A percentile compares a stretch with the other conserved stretches of the same genome.
Evolutionary conservation across 2,329 filamentous ascomycete species (phyloP).

Genomic region (Colletotrichum chlorophyti): DNA sequence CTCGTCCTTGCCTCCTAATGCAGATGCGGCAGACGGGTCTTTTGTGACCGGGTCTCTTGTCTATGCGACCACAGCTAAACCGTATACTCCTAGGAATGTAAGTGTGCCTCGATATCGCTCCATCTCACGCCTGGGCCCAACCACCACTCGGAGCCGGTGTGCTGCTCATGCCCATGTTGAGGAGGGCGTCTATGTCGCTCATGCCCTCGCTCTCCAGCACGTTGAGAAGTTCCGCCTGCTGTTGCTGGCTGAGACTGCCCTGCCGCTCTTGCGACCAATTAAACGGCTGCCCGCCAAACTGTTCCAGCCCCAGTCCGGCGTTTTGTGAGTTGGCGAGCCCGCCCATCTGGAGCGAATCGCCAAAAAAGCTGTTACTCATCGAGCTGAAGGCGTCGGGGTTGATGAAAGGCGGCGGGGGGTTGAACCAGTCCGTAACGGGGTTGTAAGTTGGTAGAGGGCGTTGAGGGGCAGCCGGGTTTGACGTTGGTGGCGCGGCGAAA

Average conservation of each 20-base stretch:
- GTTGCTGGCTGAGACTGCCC: slow-evolving; percentile 78
- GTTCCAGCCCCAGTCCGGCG: slow-evolving; percentile 39
- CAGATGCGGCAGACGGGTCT: too few relatives aligned
- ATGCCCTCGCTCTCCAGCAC: slow-evolving; percentile 75
- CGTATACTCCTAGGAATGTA: not conserved
- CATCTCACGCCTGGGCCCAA: slow-evolving; percentile 13
- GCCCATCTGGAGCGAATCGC: slow-evolving; percentile 37
- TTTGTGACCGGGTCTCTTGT: too few relatives aligned
- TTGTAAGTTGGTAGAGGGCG: slow-evolving; percentile 51
- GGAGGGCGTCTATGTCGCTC: slow-evolving; percentile 65
- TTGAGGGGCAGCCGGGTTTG: slow-evolving; percentile 40
- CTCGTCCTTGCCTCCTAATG: not conserved
- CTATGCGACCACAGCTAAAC: too few relatives aligned
- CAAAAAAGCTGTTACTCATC: slow-evolving; percentile 50
- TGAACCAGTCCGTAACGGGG: slow-evolving; percentile 57
- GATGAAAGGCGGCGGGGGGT: slow-evolving; percentile 58
- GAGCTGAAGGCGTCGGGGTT: slow-evolving; percentile 57
- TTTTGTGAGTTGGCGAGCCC: slow-evolving; percentile 21
- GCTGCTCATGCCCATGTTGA: slow-evolving; percentile 47
- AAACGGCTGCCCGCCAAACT: slow-evolving; percentile 34
- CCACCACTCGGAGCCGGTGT: not conserved
- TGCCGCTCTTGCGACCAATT: slow-evolving; percentile 57
- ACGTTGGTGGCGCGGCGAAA: slow-evolving; percentile 47
- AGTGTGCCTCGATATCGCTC: too few relatives aligned
- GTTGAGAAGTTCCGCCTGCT: slow-evolving; percentile 84